Percentiles rank a stretch among this genome's conserved stretches.
Conservation (phyloP, 2,329 filamentous ascomycete genomes). For the Phialocephala sp. region DNA sequence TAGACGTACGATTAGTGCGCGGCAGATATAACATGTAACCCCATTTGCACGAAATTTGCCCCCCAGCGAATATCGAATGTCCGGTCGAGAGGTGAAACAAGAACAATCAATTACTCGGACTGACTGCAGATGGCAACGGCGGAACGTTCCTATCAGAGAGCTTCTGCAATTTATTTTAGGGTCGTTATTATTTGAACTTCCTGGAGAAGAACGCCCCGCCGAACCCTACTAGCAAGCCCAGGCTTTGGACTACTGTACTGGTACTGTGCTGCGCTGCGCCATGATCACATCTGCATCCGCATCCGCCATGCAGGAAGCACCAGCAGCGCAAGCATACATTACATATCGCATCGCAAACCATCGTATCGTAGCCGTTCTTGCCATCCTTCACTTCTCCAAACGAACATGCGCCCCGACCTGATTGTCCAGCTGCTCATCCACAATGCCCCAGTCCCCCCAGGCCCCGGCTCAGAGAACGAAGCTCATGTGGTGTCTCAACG, state of each 20-base stretch:
- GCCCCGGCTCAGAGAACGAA: not conserved
- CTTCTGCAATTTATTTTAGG: conserved; percentile 3
- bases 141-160: not conserved
- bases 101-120: not conserved
- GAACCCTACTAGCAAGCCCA: not conserved
- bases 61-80: not conserved
- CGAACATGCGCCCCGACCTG: conserved; percentile 11
- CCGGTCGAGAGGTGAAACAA: not conserved
- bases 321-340: not conserved
- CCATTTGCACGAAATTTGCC: not conserved
- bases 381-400: not conserved
- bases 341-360: too few relatives aligned
- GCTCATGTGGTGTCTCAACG: conserved; percentile 3
- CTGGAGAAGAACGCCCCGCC: not conserved
- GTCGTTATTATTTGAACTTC: not conserved
- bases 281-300: conserved; percentile 18
- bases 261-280: conserved; percentile 12
- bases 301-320: conserved; percentile 4
- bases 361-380: not conserved
- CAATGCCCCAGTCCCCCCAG: conserved; percentile 5
- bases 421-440: conserved; percentile 9
- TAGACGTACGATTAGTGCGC: not conserved
- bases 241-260: not conserved
- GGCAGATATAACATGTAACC: not conserved
- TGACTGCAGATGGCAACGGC: too few relatives aligned